Base-by-base conservation (phyloP, 306 rosid species). In the Begonia masoniana region DNA sequence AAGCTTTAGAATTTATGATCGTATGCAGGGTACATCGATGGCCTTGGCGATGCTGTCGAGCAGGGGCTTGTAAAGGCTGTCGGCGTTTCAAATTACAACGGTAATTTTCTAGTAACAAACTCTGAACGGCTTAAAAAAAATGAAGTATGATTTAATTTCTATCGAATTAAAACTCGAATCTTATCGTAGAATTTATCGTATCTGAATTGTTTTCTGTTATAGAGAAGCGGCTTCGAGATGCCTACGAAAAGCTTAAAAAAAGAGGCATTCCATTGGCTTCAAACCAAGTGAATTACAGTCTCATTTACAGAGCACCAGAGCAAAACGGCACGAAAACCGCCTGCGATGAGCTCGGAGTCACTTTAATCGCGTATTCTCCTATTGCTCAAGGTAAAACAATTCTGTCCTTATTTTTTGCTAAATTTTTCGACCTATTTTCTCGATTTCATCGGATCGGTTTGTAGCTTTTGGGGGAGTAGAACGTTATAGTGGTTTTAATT, bases 31-130 rank as follows among this genome's bases (percentile, higher is more conserved):
- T 91, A 83, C 55, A 76, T 86, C 58, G 86, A 86, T 79, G 99
- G 99, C 53, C 72, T 91, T 31, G 99, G 96, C 43, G 99, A 91
- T 68, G 96, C 96, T 66, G 96, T 91, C 59, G 93, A 86, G 63
- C 88, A 86, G 64, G 99, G 99, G 42, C 83, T 91, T 68, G 96
- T 91, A 71, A 91, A 83, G 73, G 96, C 99, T 21, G 92, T 91
- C 60, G 99, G 99, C 10, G 94, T 91, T 69, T 91, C 99, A 52
- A 91, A 91, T 67, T 91, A 86, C 64, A 83, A 49, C 31, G 93
- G 99, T 91, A 77, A 24, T 19, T 52, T 61, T 21, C 15, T 16
- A 13, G 13, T 36, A 13, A n/a, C 26, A 23, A 19, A 36, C 36
- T 59, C 12, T 35, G 49, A 14, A 47, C 10, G 15, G 16, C 14